Conservation (phyloP, 352 stramenopile species). For the Phytophthora europaea region DNA sequence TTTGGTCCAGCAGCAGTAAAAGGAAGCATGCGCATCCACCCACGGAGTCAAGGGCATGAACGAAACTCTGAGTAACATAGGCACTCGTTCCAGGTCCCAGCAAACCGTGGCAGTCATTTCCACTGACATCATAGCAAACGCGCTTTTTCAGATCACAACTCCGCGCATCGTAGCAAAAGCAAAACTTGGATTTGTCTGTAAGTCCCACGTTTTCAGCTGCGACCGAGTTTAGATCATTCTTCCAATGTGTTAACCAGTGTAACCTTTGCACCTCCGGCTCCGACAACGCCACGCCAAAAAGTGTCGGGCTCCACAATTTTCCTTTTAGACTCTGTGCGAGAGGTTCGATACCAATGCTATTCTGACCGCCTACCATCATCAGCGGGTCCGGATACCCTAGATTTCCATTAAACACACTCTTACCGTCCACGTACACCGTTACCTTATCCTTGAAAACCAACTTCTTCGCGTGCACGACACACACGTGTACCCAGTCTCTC, state of each 20-base stretch:
- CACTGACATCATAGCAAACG: conserved; percentile 79
- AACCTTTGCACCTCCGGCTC: conserved; percentile 76
- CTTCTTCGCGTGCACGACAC: conserved; percentile 87
- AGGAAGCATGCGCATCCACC: conserved; percentile 81
- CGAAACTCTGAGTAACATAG: conserved; percentile 70
- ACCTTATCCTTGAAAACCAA: conserved; percentile 93
- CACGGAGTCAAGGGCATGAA: conserved; percentile 71
- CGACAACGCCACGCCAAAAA: conserved; percentile 73
- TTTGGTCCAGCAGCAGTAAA: conserved; percentile 78
- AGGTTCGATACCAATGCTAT: conserved; percentile 74
- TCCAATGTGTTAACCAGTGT: conserved; percentile 85
- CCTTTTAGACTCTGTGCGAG: conserved; percentile 64
- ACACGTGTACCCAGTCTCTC: conserved; percentile 74
- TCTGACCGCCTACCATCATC: conserved; percentile 74
- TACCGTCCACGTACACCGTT: conserved; percentile 74
- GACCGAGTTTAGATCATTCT: conserved; percentile 66
- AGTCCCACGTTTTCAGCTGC: conserved; percentile 72
- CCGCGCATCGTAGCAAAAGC: conserved; percentile 83
- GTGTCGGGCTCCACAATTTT: conserved; percentile 79
- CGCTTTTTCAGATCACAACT: conserved; percentile 66
- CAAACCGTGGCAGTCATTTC: conserved; percentile 78
- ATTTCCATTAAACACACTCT: conserved; percentile 65
- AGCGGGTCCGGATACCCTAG: conserved; percentile 80
- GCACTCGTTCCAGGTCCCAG: conserved; percentile 76
- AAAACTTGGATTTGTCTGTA: conserved; percentile 82